phyloP scores from a whole-genome alignment of 169 alveolate species.

The Perkinsus olseni region DNA sequence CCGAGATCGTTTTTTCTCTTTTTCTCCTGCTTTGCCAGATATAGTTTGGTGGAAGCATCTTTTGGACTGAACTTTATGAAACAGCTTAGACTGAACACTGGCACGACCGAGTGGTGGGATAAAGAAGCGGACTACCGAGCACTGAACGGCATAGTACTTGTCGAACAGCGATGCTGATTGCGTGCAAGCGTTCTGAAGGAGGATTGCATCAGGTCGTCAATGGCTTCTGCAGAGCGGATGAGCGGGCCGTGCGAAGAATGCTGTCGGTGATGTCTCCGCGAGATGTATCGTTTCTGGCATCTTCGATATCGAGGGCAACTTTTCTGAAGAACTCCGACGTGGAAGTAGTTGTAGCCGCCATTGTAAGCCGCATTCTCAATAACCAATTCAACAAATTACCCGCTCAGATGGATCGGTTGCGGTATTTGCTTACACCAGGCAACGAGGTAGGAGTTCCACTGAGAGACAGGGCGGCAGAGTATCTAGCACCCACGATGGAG shows the following conservation, averaged over 20 bases:
- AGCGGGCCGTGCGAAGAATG: background rate
- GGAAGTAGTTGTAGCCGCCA: background rate
- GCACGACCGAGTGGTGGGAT: background rate
- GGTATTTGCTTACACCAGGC: background rate
- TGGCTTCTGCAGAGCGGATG: background rate
- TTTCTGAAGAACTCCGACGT: background rate
- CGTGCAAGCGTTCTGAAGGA: background rate
- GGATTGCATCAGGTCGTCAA: background rate
- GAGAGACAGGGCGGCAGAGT: background rate
- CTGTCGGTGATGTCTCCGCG: background rate
- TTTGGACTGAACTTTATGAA: background rate
- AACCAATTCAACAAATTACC: background rate
- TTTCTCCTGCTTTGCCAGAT: background rate
- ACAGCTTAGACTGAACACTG: background rate
- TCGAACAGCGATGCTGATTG: background rate
- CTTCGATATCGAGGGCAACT: background rate
- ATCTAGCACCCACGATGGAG: background rate
- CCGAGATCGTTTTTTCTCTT: conserved; percentile 47
- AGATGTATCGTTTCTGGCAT: background rate
- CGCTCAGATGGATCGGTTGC: background rate
- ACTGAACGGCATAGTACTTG: background rate
- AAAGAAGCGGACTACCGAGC: background rate
- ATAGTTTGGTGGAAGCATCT: background rate
- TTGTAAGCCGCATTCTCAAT: background rate
- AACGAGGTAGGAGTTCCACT: background rate